Percentiles rank a stretch among this genome's conserved stretches.
Conservation (phyloP, 805 yeast genomes). For the Starmerella davenportii region DNA sequence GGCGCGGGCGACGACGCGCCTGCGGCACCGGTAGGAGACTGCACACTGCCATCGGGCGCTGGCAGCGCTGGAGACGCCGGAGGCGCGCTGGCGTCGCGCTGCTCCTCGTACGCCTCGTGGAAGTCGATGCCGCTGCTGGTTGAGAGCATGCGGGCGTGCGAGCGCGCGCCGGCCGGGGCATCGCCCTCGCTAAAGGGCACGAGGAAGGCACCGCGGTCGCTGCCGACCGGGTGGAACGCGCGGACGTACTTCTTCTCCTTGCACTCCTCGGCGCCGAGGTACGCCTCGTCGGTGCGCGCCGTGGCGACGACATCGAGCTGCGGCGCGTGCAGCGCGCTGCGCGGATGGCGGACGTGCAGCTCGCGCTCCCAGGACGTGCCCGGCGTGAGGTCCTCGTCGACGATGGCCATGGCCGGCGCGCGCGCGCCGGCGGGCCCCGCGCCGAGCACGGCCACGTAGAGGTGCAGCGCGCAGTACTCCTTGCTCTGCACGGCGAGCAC, state of each 20-base stretch:
- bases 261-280: neutral
- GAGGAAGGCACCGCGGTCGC: slow-evolving; percentile 1
- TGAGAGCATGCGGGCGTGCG: slow-evolving; percentile 4
- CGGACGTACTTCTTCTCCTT: neutral
- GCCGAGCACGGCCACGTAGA: slow-evolving; percentile 11
- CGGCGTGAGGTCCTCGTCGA: slow-evolving; percentile 7
- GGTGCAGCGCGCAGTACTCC: slow-evolving; percentile 8
- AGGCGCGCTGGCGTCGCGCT: neutral
- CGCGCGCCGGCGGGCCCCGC: slow-evolving; percentile 6
- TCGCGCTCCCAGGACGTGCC: slow-evolving; percentile 2
- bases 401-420: slow-evolving; percentile 9
- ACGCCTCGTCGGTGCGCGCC: slow-evolving; percentile 1
- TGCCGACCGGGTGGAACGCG: slow-evolving; percentile 6
- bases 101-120: slow-evolving; percentile 5
- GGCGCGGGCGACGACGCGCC: neutral
- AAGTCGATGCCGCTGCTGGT: slow-evolving; percentile 4
- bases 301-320: slow-evolving; percentile 12
- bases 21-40: neutral
- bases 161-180: neutral
- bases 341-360: slow-evolving; percentile 13
- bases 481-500: slow-evolving; percentile 2
- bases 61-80: neutral
- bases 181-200: slow-evolving; percentile 2
- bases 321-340: slow-evolving; percentile 13
- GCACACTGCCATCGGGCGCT: too few relatives aligned